Conservation (phyloP, 2,329 filamentous ascomycete species). For the Alternaria burnsii region DNA sequence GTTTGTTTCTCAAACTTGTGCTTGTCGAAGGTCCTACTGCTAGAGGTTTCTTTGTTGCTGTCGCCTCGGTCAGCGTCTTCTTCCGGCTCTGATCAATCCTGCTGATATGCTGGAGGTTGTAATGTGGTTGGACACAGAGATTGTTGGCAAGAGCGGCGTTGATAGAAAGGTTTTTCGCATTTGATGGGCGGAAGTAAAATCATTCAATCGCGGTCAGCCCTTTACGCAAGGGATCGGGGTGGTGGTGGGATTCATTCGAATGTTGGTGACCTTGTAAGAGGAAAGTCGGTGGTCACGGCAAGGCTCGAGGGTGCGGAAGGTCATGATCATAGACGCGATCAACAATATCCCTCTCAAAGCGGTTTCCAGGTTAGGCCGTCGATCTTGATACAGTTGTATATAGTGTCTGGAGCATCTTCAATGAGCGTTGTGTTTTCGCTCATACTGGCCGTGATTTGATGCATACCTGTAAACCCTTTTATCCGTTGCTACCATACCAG, state of each 20-base stretch:
- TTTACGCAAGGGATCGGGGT: not conserved
- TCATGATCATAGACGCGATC: not conserved
- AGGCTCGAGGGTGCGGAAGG: not conserved
- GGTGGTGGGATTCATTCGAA: not conserved
- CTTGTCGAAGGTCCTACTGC: not conserved
- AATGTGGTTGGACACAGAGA: not conserved
- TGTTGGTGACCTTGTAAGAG: not conserved
- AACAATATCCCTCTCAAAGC: not conserved
- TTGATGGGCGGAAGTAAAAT: not conserved
- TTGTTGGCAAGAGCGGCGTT: not conserved
- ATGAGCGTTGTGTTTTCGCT: no score
- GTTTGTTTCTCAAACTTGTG: not conserved
- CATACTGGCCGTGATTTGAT: not conserved
- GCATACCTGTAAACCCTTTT: not conserved
- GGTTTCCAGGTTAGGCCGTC: not conserved
- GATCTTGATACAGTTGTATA: not conserved
- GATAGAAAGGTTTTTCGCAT: not conserved
- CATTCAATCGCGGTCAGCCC: not conserved
- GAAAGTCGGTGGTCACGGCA: not conserved
- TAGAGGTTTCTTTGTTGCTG: not conserved
- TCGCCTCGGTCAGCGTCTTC: not conserved
- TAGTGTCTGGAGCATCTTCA: not conserved
- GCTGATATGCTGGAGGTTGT: not conserved
- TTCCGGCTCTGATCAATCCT: not conserved
- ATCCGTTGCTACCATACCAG: not conserved